Conservation (phyloP, 768 basidiomycete genomes). For the Collybiopsis luxurians region DNA sequence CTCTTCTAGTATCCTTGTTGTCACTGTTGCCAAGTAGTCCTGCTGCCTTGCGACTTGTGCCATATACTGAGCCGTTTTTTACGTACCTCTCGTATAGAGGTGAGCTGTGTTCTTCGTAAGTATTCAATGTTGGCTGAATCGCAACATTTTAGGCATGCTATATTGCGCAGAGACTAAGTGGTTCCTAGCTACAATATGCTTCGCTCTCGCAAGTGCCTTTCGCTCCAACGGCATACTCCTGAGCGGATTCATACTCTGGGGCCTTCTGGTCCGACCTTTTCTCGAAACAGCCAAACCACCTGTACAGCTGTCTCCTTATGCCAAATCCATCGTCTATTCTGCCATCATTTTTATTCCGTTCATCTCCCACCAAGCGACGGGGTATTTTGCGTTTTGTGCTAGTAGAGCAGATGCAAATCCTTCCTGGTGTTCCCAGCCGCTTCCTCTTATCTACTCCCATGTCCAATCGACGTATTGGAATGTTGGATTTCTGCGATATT, state of each 20-base stretch:
- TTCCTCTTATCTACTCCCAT: conserved; percentile 78
- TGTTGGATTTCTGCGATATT: conserved; percentile 82
- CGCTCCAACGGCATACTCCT: conserved; percentile 79
- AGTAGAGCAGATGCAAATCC: not conserved
- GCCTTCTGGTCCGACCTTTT: conserved; percentile 53
- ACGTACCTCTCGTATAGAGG: conserved; percentile 78
- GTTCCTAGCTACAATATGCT: conserved; percentile 54
- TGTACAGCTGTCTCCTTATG: not conserved
- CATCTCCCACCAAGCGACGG: conserved; percentile 62
- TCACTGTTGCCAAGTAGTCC: conserved; percentile 85
- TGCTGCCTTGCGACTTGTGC: conserved; percentile 61
- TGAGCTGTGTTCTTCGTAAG: conserved; percentile 25
- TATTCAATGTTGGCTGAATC: not conserved
- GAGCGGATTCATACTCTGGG: conserved; percentile 80
- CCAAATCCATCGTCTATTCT: conserved; percentile 37
- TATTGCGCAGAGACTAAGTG: conserved; percentile 49
- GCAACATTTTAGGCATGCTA: conserved; percentile 50
- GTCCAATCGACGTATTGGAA: conserved; percentile 89
- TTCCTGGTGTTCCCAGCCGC: conserved; percentile 64
- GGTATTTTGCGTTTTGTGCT: conserved; percentile 67
- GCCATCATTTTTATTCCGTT: conserved; percentile 62
- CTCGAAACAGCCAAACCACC: conserved; percentile 35
- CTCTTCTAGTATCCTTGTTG: conserved; percentile 59
- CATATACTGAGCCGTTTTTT: conserved; percentile 87
- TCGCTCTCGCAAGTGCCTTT: conserved; percentile 62